Conservation (phyloP, 768 basidiomycete genomes). For the Tubosaeta sp. region DNA sequence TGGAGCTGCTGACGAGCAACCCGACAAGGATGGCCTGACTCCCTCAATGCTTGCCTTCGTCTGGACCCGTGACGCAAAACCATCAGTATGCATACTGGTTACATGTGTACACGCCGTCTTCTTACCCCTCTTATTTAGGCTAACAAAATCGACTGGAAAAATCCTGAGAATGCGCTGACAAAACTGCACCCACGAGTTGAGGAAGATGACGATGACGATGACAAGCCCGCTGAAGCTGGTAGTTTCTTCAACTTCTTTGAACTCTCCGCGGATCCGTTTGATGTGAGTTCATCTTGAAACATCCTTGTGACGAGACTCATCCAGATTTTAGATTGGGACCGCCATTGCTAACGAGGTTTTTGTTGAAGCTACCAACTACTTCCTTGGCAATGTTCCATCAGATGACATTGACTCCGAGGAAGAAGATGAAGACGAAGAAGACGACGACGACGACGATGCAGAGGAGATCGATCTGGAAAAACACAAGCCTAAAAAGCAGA, state of each 20-base stretch:
- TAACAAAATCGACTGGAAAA: conserved; percentile 77
- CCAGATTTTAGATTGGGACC: conserved; percentile 54
- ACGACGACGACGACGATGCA: conserved; percentile 66
- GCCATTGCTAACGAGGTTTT: conserved; percentile 75
- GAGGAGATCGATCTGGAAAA: conserved; percentile 89
- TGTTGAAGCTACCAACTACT: conserved; percentile 77
- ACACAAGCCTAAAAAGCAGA: conserved; percentile 72
- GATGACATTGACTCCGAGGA: conserved; percentile 64
- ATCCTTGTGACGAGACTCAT: conserved; percentile 6
- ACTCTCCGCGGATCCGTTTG: conserved; percentile 55
- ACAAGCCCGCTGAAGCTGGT: conserved; percentile 60
- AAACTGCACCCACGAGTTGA: conserved; percentile 68
- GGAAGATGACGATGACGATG: conserved; percentile 53
- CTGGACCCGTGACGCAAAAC: conserved; percentile 70
- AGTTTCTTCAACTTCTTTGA: conserved; percentile 91
- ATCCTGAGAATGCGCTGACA: conserved; percentile 68
- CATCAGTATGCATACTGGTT: conserved; percentile 46
- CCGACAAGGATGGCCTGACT: conserved; percentile 73
- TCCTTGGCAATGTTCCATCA: conserved; percentile 61
- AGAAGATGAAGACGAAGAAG: conserved; percentile 65
- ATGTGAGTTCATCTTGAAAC: conserved; percentile 43
- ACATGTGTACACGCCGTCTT: background rate
- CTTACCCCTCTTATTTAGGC: conserved; percentile 36
- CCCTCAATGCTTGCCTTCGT: conserved; percentile 75
- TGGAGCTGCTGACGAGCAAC: conserved; percentile 48